Percentiles rank a stretch among this genome's conserved stretches.
Evolutionary conservation across 1,284 basidiomycete genomes (phyloP).

Genomic region (Trametes pubescens): DNA sequence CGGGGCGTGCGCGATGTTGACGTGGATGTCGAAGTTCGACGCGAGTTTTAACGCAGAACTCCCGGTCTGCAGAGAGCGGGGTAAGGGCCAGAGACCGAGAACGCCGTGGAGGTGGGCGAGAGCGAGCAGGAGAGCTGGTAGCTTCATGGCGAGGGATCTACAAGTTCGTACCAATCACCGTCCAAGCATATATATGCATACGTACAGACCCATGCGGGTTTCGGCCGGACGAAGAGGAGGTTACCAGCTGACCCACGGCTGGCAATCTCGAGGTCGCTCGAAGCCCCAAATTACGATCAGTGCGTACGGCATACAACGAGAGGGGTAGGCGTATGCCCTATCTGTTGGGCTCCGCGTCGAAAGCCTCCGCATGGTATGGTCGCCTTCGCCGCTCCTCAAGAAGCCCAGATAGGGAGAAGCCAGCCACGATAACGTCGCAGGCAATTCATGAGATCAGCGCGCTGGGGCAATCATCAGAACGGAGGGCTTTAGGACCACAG

Average conservation of each 20-base stretch:
- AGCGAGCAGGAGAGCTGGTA: conserved; percentile 9
- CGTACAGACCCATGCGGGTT: not conserved
- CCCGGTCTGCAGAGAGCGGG: conserved; percentile 58
- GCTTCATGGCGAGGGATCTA: conserved; percentile 22
- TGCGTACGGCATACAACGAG: conserved; percentile 12
- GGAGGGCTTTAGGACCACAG: not conserved
- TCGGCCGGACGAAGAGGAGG: not conserved
- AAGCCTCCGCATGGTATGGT: conserved; percentile 12
- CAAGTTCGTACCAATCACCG: not conserved
- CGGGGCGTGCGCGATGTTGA: conserved; percentile 42
- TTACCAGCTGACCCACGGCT: conserved; percentile 19
- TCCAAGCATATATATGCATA: conserved; percentile 13
- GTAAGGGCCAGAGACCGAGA: conserved; percentile 67
- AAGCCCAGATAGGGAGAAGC: conserved; percentile 12
- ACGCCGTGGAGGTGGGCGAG: conserved; percentile 16
- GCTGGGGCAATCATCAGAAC: not conserved
- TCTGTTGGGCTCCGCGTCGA: not conserved
- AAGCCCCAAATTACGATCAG: conserved; percentile 27
- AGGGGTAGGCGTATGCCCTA: conserved; percentile 15
- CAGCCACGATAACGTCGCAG: not conserved
- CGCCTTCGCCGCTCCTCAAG: conserved; percentile 8
- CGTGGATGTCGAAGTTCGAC: conserved; percentile 51
- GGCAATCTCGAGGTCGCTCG: not conserved
- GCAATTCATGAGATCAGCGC: not conserved
- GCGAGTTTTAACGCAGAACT: conserved; percentile 58